A percentile compares a stretch with the other conserved stretches of the same genome.
Conservation (phyloP, 345 rosid species). For the Syzygium grande region DNA sequence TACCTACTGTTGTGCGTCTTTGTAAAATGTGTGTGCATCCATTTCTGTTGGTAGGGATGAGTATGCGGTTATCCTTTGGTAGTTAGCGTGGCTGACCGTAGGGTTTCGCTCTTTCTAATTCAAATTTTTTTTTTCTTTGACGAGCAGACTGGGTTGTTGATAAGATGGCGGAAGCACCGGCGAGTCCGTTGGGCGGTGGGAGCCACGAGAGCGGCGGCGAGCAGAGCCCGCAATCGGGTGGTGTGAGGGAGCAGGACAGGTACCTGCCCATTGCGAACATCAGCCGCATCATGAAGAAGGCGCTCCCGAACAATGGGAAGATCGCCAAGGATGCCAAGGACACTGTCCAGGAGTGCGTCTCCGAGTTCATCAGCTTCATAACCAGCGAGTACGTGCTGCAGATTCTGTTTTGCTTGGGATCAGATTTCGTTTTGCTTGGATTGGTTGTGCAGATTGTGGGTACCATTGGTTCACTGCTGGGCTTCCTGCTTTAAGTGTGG, state of each 20-base stretch:
- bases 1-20: neutral
- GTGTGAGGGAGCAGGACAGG: constrained; percentile 85
- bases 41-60: neutral
- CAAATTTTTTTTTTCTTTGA: neutral
- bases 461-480: neutral
- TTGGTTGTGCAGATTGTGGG: neutral
- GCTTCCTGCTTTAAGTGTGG: neutral
- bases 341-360: constrained; percentile 94
- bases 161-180: constrained; percentile 46
- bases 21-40: neutral
- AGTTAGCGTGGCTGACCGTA: neutral
- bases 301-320: constrained; percentile 90
- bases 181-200: constrained; percentile 46
- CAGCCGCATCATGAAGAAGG: constrained; percentile 94
- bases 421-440: neutral
- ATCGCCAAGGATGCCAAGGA: constrained; percentile 96
- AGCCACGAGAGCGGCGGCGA: constrained; percentile 60
- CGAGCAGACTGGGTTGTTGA: neutral
- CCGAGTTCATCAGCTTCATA: constrained; percentile 93
- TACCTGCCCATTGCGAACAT: constrained; percentile 92
- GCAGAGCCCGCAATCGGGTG: constrained; percentile 63
- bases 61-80: no score
- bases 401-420: neutral
- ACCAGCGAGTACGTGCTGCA: constrained; percentile 76
- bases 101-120: neutral